Evolutionary conservation across 2,329 filamentous ascomycete genomes (phyloP).

Genomic region (Xylaria digitata): DNA sequence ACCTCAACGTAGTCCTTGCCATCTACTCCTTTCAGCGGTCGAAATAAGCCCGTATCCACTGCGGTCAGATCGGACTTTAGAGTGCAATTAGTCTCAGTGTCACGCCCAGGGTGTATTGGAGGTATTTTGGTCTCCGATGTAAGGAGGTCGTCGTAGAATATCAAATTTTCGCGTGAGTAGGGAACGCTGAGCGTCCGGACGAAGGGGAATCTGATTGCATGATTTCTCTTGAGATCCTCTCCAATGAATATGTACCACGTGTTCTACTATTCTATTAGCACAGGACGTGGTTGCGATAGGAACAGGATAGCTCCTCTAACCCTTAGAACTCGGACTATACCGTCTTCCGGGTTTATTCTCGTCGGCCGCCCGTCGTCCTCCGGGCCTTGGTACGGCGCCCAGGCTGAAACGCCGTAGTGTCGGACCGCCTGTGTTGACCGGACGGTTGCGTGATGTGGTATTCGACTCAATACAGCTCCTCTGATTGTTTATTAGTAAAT

Average conservation of each 20-base stretch:
- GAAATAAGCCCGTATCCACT: background rate
- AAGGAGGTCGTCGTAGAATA: background rate
- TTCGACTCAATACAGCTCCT: background rate
- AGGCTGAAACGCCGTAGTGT: background rate
- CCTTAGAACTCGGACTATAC: background rate
- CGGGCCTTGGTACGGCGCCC: background rate
- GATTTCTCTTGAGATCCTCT: background rate
- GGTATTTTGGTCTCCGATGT: background rate
- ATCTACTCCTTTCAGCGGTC: background rate
- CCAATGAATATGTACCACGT: background rate
- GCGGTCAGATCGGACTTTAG: background rate
- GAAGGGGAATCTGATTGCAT: background rate
- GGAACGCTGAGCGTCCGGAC: background rate
- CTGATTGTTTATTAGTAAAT: background rate
- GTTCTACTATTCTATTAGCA: background rate
- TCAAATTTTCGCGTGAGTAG: background rate
- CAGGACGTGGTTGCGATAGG: background rate
- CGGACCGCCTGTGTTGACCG: background rate
- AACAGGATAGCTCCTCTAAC: background rate
- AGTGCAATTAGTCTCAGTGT: background rate
- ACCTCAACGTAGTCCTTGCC: background rate
- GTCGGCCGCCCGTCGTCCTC: background rate
- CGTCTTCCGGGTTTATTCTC: background rate
- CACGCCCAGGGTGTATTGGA: background rate
- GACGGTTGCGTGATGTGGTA: background rate